phyloP scores from a whole-genome alignment of 1,284 basidiomycete species.

The Cryptococcus floricola region DNA sequence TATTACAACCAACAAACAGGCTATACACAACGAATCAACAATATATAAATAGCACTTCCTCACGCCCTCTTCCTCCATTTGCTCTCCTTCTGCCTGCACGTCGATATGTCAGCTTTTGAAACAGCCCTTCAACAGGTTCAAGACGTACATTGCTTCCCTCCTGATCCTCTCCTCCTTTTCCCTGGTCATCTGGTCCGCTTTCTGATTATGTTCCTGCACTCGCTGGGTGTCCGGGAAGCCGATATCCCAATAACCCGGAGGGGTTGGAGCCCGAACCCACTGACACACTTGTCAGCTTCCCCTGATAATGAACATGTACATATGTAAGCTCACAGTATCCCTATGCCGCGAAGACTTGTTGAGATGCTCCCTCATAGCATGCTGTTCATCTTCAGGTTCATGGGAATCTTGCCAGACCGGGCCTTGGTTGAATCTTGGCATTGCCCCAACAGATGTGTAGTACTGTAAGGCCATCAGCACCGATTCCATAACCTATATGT shows the following conservation, averaged over 20 bases:
- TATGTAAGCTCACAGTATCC: conserved; percentile 29
- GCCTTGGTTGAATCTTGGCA: conserved; percentile 60
- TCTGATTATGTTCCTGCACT: conserved; percentile 65
- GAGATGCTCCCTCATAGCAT: conserved; percentile 58
- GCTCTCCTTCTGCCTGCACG: conserved; percentile 32
- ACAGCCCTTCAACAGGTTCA: not conserved
- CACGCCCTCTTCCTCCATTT: conserved; percentile 38
- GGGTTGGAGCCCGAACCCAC: conserved; percentile 68
- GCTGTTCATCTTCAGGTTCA: conserved; percentile 8
- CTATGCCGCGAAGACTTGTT: conserved; percentile 75
- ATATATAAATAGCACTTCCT: not conserved
- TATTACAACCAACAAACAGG: too few species aligned
- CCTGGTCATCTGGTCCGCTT: conserved; percentile 56
- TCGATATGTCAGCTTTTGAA: not conserved
- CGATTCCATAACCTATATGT: not conserved
- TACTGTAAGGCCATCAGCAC: conserved; percentile 55
- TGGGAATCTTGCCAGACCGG: conserved; percentile 60
- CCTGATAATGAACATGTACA: not conserved
- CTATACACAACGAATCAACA: too few species aligned
- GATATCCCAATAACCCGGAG: conserved; percentile 75
- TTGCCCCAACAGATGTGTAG: conserved; percentile 67
- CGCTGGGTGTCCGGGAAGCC: conserved; percentile 82
- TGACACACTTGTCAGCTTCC: conserved; percentile 43
- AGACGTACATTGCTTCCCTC: conserved; percentile 41
- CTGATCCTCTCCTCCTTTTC: conserved; percentile 62